These are phyloP conservation scores for Rosa rugosa DNA, from an alignment of 306 rosid species.

Conservation along the genomic window DNA sequence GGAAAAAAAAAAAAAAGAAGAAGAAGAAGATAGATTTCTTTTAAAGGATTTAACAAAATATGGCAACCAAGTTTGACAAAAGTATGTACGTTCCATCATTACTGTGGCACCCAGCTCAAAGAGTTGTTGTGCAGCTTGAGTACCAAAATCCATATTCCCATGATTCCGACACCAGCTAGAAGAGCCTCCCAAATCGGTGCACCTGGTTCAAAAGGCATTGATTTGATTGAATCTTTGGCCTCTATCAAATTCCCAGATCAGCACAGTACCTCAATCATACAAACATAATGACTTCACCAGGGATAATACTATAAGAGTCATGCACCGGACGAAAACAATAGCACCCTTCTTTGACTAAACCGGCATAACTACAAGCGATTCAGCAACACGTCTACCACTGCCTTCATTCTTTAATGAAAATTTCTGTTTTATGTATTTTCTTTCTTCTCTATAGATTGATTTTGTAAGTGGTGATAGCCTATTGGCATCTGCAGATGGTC, in stretches of 20 bases:
- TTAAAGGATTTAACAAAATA: no score
- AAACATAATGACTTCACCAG: no score
- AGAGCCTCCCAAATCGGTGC: slow-evolving; percentile 30
- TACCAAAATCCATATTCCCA: slow-evolving; percentile 25
- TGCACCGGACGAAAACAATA: no score
- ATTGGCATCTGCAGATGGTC: neutral
- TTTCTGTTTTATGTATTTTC: neutral
- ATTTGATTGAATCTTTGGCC: slow-evolving; percentile 13
- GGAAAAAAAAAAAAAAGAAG: no score
- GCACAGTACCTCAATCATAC: no score
- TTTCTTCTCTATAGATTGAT: neutral
- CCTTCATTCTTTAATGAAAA: neutral
- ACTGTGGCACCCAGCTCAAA: slow-evolving; percentile 23
- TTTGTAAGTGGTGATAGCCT: neutral
- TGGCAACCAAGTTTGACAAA: slow-evolving; percentile 24
- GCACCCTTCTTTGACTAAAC: no score
- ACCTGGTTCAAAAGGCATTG: slow-evolving; percentile 22
- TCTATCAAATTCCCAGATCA: slow-evolving; percentile 12
- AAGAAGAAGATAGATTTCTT: no score
- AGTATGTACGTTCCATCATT: slow-evolving; percentile 24
- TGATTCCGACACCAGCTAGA: slow-evolving; percentile 27
- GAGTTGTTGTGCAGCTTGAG: slow-evolving; percentile 21
- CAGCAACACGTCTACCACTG: neutral
- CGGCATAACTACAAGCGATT: neutral
- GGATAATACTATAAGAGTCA: no score